Conservation (phyloP, 257 asterid genomes). For the Echium plantagineum region DNA sequence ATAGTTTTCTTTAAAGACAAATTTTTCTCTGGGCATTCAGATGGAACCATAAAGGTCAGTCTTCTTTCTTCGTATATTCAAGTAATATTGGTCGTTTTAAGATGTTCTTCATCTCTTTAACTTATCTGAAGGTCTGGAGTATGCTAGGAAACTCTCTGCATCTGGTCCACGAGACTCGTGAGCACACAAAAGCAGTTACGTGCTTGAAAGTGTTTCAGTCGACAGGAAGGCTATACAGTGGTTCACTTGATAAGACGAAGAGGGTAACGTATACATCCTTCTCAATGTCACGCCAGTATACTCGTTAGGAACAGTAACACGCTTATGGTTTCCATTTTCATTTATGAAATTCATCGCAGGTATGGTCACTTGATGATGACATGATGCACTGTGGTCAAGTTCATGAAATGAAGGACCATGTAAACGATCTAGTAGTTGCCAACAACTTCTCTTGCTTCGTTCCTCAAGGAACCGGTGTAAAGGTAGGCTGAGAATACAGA, state of each 20-base stretch:
- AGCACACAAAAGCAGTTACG: constrained; percentile 62
- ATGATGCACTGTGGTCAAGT: constrained; percentile 54
- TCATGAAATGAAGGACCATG: constrained; percentile 69
- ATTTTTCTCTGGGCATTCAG: constrained; percentile 70
- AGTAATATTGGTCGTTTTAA: not conserved
- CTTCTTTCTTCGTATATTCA: not conserved
- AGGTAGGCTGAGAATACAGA: constrained; percentile 26
- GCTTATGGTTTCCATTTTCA: not conserved
- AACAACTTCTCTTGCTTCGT: constrained; percentile 55
- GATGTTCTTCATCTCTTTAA: not conserved
- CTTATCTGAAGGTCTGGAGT: constrained; percentile 50
- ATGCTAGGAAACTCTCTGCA: constrained; percentile 25
- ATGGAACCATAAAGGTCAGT: constrained; percentile 69
- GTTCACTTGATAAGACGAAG: constrained; percentile 71
- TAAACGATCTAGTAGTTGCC: constrained; percentile 48
- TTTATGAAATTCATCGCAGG: constrained; percentile 23
- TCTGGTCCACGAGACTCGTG: constrained; percentile 53
- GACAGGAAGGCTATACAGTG: constrained; percentile 56
- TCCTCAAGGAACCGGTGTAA: constrained; percentile 76
- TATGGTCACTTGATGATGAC: constrained; percentile 47
- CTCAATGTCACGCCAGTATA: not conserved
- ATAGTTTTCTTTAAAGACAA: constrained; percentile 43
- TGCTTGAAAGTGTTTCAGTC: constrained; percentile 49
- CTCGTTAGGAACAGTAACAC: not conserved
- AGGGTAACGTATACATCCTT: constrained; percentile 33